Base-by-base conservation (phyloP, 345 rosid species). In the Leavenworthia alabamica region DNA sequence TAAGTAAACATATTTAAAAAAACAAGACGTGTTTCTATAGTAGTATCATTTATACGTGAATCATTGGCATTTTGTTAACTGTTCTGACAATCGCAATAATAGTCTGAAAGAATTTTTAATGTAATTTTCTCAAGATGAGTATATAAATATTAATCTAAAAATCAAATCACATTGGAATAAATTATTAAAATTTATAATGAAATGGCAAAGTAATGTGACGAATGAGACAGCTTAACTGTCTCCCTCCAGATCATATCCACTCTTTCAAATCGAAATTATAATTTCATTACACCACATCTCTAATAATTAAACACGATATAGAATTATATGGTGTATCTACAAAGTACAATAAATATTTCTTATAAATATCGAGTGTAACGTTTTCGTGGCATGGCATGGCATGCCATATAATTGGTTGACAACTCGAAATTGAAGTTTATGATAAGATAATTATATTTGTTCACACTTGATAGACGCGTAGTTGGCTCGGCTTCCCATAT, bases 151-250 rank as follows among this genome's bases (percentile, higher is more conserved):
- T 49, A 50, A 60, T 42, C 8, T 12, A 23, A 51, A 59, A 24
- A 3, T 35, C 24, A 15, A 26, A 53, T 39, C 5, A 41, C 3
- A 41, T 10, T 29, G 16, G 44, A 41, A 22, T 8, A 28, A 40
- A 43, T 27, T 5, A 29, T 16, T 11, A 42, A 60, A 50, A 6
- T 15, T 23, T 50, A 13, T n/a, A 57, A 6, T n/a, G 9, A 43
- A 23, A 52, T n/a, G 39, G 26, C 6, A 10, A 10, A 68, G 56
- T 69, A 9, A 53, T 44, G 62, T 43, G 40, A 53, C 39, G 55
- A 53, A 53, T 52, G 61, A 44, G 68, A 69, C 73, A 69, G 73
- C 42, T 13, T 60, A 51, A 61, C 73, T 31, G 14, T 59, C 39
- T 59, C 39, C 57, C 53, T 68, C 60, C 66, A 59, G 53, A 68